Percentiles rank a stretch among this genome's conserved stretches.
These are phyloP conservation scores for Clathrus columnatus DNA, from an alignment of 768 basidiomycete species.

Conservation along the genomic window DNA sequence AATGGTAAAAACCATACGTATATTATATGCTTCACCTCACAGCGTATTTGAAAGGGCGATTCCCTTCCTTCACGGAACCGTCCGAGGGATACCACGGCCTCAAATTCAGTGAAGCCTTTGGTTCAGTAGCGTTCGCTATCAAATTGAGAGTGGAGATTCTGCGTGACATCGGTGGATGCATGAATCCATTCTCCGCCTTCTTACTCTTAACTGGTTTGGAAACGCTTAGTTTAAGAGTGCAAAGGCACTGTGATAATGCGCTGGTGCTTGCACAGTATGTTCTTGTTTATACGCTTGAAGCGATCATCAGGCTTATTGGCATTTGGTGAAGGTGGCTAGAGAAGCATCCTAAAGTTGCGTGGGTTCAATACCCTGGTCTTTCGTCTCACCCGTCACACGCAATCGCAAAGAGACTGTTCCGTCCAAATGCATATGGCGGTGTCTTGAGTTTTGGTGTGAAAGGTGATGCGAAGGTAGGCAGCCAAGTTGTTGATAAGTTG, in stretches of 20 bases:
- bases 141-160: conserved; percentile 58
- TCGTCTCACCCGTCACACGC: conserved; percentile 49
- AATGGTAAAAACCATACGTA: not conserved
- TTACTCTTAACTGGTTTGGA: conserved; percentile 72
- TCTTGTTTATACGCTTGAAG: not conserved
- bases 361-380: conserved; percentile 76
- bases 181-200: conserved; percentile 70
- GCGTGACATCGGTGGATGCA: conserved; percentile 54
- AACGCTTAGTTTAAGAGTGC: conserved; percentile 61
- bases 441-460: conserved; percentile 73
- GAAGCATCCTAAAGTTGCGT: conserved; percentile 55
- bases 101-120: conserved; percentile 58
- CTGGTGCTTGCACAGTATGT: conserved; percentile 46
- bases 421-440: conserved; percentile 53
- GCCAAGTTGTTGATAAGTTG: conserved; percentile 59
- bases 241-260: conserved; percentile 65
- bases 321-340: conserved; percentile 38
- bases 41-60: no score
- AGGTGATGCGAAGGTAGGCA: conserved; percentile 40
- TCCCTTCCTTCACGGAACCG: conserved; percentile 68
- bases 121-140: conserved; percentile 51
- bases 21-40: conserved; percentile 36
- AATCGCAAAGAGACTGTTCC: conserved; percentile 47
- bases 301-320: not conserved
- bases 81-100: conserved; percentile 71